phyloP scores from a whole-genome alignment of 257 asterid genomes.

The Nicotiana paniculata region DNA sequence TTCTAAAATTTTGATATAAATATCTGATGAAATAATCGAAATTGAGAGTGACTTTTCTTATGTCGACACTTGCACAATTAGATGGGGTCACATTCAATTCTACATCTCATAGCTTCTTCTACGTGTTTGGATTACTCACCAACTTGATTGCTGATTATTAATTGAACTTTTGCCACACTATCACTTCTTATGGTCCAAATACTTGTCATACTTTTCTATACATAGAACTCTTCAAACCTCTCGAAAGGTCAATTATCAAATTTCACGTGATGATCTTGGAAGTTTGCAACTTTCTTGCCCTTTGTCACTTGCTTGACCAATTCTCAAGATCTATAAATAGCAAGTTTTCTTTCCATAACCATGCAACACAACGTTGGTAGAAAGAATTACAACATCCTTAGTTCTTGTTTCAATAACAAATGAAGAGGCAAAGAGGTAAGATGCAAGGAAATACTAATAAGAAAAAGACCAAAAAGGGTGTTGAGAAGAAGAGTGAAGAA shows the following conservation, averaged over 20 bases:
- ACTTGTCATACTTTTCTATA: not conserved
- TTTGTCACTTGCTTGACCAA: slow-evolving; percentile 5
- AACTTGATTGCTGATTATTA: not conserved
- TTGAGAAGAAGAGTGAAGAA: slow-evolving; percentile 10
- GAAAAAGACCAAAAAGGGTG: slow-evolving; percentile 7
- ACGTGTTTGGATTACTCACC: no score
- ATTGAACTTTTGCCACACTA: not conserved
- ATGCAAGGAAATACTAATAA: not conserved
- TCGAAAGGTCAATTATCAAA: not conserved
- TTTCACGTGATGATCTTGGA: slow-evolving; percentile 10
- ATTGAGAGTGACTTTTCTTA: not conserved
- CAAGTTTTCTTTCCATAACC: not conserved
- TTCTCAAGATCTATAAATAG: not conserved
- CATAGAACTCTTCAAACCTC: not conserved
- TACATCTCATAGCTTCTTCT: no score
- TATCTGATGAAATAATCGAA: no score
- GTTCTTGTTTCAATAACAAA: not conserved
- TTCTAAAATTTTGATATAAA: no score
- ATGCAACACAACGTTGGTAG: not conserved
- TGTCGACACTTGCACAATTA: not conserved
- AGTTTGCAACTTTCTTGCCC: not conserved
- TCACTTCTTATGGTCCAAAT: not conserved
- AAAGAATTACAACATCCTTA: not conserved
- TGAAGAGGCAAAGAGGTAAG: slow-evolving; percentile 27
- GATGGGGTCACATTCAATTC: not conserved